These are phyloP conservation scores for Rossbeevera mucosa DNA, from an alignment of 768 basidiomycete species.

Conservation along the genomic window DNA sequence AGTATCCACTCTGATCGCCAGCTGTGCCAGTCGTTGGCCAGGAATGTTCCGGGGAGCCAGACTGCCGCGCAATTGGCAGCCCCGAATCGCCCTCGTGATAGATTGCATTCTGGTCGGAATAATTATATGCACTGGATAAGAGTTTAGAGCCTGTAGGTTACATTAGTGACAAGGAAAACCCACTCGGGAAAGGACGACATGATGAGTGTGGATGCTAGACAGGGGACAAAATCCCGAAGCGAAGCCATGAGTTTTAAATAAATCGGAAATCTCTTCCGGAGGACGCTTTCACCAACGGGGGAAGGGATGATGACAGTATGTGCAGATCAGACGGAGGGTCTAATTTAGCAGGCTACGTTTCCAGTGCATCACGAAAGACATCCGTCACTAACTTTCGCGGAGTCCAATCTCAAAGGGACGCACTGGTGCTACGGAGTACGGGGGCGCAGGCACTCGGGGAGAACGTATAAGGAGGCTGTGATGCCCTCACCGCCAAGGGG, in stretches of 20 bases:
- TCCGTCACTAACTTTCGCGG: background rate
- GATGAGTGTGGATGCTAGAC: constrained; percentile 3
- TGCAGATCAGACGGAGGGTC: constrained; percentile 11
- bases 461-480: constrained; percentile 20
- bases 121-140: constrained; percentile 4
- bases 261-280: constrained; percentile 7
- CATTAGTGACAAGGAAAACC: background rate
- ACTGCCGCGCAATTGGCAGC: constrained; percentile 1
- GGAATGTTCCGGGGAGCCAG: background rate
- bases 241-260: constrained; percentile 21
- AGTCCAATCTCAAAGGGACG: constrained; percentile 6
- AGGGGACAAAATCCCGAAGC: constrained; percentile 5
- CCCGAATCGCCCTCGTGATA: constrained; percentile 7
- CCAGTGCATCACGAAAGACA: constrained; percentile 27
- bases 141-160: constrained; percentile 1
- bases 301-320: constrained; percentile 20
- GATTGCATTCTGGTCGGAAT: background rate
- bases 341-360: constrained; percentile 19
- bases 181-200: constrained; percentile 23
- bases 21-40: constrained; percentile 3
- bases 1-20: background rate
- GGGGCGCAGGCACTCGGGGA: constrained; percentile 10
- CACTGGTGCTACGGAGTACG: background rate
- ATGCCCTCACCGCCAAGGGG: constrained; percentile 12
- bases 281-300: constrained; percentile 17